Evolutionary conservation across 2,329 filamentous ascomycete species (phyloP), one percentile per base, ranked within the genome.

Genomic region (Pestalotiopsis sp.): DNA sequence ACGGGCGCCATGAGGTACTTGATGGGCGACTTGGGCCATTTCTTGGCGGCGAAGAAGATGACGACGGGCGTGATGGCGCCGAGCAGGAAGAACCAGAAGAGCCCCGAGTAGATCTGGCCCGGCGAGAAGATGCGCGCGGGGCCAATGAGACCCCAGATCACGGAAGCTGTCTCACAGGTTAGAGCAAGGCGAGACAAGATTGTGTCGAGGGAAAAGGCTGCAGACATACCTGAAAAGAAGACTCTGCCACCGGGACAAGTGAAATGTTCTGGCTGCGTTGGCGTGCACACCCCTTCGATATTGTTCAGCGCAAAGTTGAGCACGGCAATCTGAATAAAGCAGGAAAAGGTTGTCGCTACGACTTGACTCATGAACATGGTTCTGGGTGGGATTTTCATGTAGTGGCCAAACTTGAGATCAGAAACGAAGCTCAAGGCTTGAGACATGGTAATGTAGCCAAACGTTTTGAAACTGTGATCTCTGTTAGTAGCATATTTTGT

Each of bases 401-500:
- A 93, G 75, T 93, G 91, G 4, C 88, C 91, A 59, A 92, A 88
- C 75, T 92, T 92, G 71, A 92, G 82, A 74, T 92, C 91, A 7
- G 87, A 83, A 12, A 89, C 84, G 75, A 92, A 92, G 72, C 83
- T 86, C 49, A 92, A 83, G 0, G 89, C 87, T 78, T 92, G 90
- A 1, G 86, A 88, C 87, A 89, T 89, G 66, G 87, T 89, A 70
- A 90, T 88, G 75, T 86, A 89, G 38, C 88, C 88, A 73, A 88
- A 90, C 0, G 87, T 90, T 77, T 90, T 90, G 79, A 90, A 90
- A 17, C 86, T 88, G 67, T 1, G 38, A 27, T n/a, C 14, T n/a
- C 14, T 17, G 3, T 1, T 3, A 66, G 79, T 64, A 79, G 75
- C 13, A 58, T 25, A 9, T n/a, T 25, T 36, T 2, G 23, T 2